A percentile compares a stretch with the other conserved stretches of the same genome.
Conservation (phyloP, 2,329 filamentous ascomycete species). For the Aspergillus alliaceus region DNA sequence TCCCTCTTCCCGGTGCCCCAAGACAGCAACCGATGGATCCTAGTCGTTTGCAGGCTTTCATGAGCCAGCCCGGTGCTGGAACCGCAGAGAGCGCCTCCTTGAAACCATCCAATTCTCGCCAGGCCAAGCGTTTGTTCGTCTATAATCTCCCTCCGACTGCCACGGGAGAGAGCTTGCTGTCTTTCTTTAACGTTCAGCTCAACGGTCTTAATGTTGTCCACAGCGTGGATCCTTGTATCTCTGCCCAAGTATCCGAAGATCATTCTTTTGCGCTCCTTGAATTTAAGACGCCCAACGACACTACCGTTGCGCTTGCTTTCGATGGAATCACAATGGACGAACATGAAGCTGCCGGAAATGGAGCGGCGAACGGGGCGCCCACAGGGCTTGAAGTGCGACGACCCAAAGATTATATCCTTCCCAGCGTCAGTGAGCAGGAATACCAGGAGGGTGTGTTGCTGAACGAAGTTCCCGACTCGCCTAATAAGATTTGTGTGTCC, state of each 20-base stretch:
- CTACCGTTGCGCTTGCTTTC: slow-evolving; percentile 85
- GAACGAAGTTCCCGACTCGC: slow-evolving; percentile 80
- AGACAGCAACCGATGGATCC: slow-evolving; percentile 95
- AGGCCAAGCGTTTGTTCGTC: slow-evolving; percentile 87
- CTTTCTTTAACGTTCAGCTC: slow-evolving; percentile 94
- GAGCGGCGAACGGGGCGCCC: slow-evolving; percentile 54
- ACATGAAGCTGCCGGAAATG: slow-evolving; percentile 50
- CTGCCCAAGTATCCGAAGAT: slow-evolving; percentile 78
- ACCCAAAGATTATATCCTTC: slow-evolving; percentile 96
- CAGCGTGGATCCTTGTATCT: slow-evolving; percentile 78
- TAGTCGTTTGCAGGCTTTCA: slow-evolving; percentile 88
- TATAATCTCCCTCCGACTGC: slow-evolving; percentile 73
- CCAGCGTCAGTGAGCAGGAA: slow-evolving; percentile 68
- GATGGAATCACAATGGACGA: slow-evolving; percentile 88
- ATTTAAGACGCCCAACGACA: slow-evolving; percentile 82
- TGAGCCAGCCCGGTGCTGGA: slow-evolving; percentile 79
- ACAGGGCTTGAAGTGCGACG: slow-evolving; percentile 71
- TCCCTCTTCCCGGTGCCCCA: slow-evolving; percentile 91
- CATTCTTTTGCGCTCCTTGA: slow-evolving; percentile 81
- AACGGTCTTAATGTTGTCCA: slow-evolving; percentile 94
- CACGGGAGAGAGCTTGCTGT: slow-evolving; percentile 73
- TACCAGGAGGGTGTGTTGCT: slow-evolving; percentile 77
- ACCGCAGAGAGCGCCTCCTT: slow-evolving; percentile 71
- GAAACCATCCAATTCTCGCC: slow-evolving; percentile 88
- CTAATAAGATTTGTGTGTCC: slow-evolving; percentile 90